Conservation (phyloP, 306 rosid species). For the Vigna unguiculata region DNA sequence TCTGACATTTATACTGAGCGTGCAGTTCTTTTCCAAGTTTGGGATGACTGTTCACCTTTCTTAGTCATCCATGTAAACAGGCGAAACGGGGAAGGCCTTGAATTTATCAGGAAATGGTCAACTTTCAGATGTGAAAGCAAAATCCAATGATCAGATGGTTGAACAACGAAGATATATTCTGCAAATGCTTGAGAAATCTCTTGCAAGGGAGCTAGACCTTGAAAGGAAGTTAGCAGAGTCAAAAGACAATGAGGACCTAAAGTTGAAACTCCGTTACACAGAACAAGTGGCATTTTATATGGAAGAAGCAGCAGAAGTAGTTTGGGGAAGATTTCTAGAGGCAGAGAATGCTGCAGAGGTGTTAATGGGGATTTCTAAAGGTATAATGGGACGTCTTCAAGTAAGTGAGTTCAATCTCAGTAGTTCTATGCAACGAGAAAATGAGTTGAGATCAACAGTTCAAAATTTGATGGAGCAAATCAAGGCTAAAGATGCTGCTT, state of each 20-base stretch:
- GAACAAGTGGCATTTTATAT: constrained; percentile 78
- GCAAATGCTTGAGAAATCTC: constrained; percentile 88
- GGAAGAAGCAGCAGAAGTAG: constrained; percentile 90
- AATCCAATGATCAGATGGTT: constrained; percentile 63
- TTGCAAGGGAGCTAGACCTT: constrained; percentile 86
- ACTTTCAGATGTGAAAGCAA: constrained; percentile 49
- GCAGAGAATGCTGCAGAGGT: constrained; percentile 87
- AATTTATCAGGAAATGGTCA: constrained; percentile 57
- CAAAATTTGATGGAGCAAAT: constrained; percentile 58
- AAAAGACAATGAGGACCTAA: constrained; percentile 73
- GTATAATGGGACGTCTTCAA: constrained; percentile 74
- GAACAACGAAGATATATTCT: constrained; percentile 78
- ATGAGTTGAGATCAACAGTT: constrained; percentile 59
- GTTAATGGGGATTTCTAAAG: constrained; percentile 84
- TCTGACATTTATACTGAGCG: constrained; percentile 4
- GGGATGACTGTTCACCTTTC: constrained; percentile 42
- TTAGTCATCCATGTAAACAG: constrained; percentile 58
- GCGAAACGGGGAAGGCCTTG: constrained; percentile 55
- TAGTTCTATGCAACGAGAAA: constrained; percentile 67
- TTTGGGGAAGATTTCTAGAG: constrained; percentile 98
- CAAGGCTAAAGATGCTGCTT: constrained; percentile 60
- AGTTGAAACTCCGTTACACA: constrained; percentile 75
- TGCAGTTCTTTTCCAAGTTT: constrained; percentile 34
- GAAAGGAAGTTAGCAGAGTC: constrained; percentile 83
- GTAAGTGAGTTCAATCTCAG: constrained; percentile 67